Evolutionary conservation across 2,329 filamentous ascomycete genomes (phyloP).

Genomic region (Arthrinium phaeospermum): DNA sequence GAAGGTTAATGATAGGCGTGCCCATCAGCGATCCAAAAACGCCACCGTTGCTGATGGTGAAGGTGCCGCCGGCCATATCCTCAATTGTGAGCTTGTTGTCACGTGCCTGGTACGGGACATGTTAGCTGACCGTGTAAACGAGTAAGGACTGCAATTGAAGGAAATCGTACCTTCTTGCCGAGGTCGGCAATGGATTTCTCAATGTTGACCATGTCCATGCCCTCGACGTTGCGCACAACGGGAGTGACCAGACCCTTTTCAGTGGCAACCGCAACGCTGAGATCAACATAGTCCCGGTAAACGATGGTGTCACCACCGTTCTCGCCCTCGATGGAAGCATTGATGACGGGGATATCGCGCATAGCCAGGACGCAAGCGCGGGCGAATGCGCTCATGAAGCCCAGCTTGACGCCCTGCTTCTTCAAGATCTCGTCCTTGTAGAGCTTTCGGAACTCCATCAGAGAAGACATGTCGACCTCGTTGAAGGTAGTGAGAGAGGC

Average conservation of each 20-base stretch:
- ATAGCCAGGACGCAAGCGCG: conserved; percentile 89
- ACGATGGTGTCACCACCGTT: conserved; percentile 97
- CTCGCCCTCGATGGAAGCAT: conserved; percentile 95
- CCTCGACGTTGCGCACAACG: conserved; percentile 91
- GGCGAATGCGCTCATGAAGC: conserved; percentile 99
- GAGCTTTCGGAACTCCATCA: conserved; percentile 96
- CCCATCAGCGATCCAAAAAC: conserved; percentile 98
- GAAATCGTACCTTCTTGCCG: conserved; percentile 80
- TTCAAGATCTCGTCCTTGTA: conserved; percentile 98
- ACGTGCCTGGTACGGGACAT: conserved; percentile 67
- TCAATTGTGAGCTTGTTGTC: conserved; percentile 98
- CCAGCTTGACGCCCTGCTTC: conserved; percentile 95
- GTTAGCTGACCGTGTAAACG: not conserved
- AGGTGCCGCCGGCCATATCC: conserved; percentile 98
- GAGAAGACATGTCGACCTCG: conserved; percentile 97
- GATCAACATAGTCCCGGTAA: conserved; percentile 97
- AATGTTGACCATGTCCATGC: conserved; percentile 85
- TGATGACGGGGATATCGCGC: conserved; percentile 92
- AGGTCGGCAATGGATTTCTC: conserved; percentile 92
- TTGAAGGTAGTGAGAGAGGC: conserved; percentile 98
- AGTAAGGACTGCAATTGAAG: not conserved
- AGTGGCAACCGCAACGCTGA: conserved; percentile 95
- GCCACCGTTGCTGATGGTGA: conserved; percentile 96
- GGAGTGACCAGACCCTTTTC: conserved; percentile 98
- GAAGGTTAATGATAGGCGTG: conserved; percentile 97